Evolutionary conservation across 345 rosid species (phyloP), one percentile per base, ranked within the genome.

Genomic region (Streptanthus diversifolius): DNA sequence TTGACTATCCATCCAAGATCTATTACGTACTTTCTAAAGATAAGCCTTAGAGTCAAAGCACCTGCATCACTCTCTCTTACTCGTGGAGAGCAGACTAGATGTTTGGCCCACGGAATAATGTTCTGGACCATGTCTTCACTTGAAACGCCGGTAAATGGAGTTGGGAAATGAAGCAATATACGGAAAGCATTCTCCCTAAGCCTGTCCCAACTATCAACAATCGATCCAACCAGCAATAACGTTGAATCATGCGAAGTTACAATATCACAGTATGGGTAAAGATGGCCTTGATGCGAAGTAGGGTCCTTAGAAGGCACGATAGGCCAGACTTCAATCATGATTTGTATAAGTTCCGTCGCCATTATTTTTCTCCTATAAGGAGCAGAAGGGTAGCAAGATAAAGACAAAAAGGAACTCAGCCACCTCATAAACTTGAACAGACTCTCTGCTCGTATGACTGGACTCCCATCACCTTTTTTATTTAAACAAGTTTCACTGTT

Each of bases 21-120:
- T 81, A 89, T 70, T 18, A 88, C 97, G 75, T 93, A 93, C 82
- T 91, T 93, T 74, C 92, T 81, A 73, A 93, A 91, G 72, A 93
- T 74, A 70, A 93, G 98, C 79, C 91, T 82, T 21, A 91, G 74
- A 44, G 90, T 84, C 77, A 93, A 74, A 44, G 98, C 84, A 45
- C 98, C 98, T 61, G 95, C 98, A 74, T 93, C 98, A 80, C 97
- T 93, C 87, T 93, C 98, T 77, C 98, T 89, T 69, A 93, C 98
- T 58, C 97, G 97, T 74, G 98, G 91, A 74, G 97, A 89, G 73
- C 91, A 88, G 68, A 93, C 96, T 79, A 93, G 81, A 25, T 82
- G 80, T 81, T 89, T 86, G 60, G 98, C 96, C 97, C 97, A 91
- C 37, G 74, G 66, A 71, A 89, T 85, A 72, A 91, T 74, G 63